phyloP scores from a whole-genome alignment of 108 stramenopile genomes.

The Craspedostauros australis region DNA sequence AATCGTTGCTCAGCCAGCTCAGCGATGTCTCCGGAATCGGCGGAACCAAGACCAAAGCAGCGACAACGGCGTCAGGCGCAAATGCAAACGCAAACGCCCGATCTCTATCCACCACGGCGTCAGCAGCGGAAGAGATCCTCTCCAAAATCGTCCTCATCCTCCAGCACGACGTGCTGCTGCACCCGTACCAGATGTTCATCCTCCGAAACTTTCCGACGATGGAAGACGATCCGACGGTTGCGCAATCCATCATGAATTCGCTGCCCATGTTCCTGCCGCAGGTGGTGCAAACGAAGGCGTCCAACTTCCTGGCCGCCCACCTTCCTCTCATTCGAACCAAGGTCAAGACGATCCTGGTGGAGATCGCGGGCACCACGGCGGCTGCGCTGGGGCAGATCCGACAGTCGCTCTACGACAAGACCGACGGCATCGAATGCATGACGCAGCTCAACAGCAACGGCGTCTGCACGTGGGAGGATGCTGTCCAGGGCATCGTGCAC shows the following conservation, averaged over 20 bases:
- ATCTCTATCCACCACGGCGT: conserved; percentile 9
- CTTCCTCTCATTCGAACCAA: conserved; percentile 79
- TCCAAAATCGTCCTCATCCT: conserved; percentile 77
- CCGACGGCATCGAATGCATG: conserved; percentile 71
- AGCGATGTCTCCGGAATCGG: conserved; percentile 6
- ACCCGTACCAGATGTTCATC: conserved; percentile 81
- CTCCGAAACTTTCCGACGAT: conserved; percentile 40
- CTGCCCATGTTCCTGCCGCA: conserved; percentile 63
- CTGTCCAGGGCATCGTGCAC: conserved; percentile 68
- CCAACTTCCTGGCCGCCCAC: conserved; percentile 75
- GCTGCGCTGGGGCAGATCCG: conserved; percentile 79
- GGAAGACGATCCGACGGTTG: conserved; percentile 1
- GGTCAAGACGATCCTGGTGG: conserved; percentile 66
- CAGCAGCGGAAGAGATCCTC: conserved; percentile 57
- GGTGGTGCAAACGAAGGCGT: conserved; percentile 56
- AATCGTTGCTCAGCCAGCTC: conserved; percentile 52
- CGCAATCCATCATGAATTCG: conserved; percentile 42
- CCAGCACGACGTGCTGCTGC: conserved; percentile 78
- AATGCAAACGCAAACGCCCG: conserved; percentile 5
- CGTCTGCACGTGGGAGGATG: conserved; percentile 75
- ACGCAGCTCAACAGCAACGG: conserved; percentile 32
- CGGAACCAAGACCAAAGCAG: conserved; percentile 1
- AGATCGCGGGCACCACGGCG: conserved; percentile 84
- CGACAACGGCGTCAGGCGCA: background rate
- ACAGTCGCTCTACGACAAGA: conserved; percentile 83